Conservation (phyloP, 768 basidiomycete species). For the Pleurotus pulmonarius region DNA sequence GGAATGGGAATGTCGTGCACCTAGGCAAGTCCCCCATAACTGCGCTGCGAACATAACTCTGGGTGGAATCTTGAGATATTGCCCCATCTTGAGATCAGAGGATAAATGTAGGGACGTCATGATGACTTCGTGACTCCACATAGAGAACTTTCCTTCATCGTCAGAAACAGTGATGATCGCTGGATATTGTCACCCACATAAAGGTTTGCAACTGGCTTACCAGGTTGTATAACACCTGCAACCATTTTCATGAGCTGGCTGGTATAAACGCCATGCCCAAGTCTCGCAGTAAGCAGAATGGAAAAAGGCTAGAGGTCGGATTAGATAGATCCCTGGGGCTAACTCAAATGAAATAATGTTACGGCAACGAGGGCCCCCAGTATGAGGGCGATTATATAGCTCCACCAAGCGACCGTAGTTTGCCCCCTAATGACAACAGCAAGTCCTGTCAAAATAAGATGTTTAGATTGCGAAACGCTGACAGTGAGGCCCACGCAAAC, state of each 20-base stretch:
- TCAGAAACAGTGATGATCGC: not conserved
- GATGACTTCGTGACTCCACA: constrained; percentile 66
- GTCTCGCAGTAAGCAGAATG: constrained; percentile 47
- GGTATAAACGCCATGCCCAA: constrained; percentile 59
- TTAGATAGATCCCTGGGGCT: not conserved
- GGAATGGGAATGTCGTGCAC: not conserved
- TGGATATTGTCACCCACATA: constrained; percentile 37
- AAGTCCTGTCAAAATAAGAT: constrained; percentile 29
- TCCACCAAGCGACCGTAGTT: constrained; percentile 62
- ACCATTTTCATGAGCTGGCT: constrained; percentile 66
- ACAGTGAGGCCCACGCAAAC: constrained; percentile 24
- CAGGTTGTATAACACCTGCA: constrained; percentile 55
- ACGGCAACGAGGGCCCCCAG: constrained; percentile 43
- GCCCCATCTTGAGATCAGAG: constrained; percentile 67
- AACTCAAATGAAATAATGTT: constrained; percentile 2
- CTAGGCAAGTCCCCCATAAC: constrained; percentile 60
- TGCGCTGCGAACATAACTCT: constrained; percentile 64
- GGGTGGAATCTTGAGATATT: constrained; percentile 67
- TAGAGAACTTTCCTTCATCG: constrained; percentile 42
- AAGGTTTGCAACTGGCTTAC: constrained; percentile 65
- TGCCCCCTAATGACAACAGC: constrained; percentile 54
- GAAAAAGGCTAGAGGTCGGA: constrained; percentile 43
- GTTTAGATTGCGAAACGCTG: not conserved
- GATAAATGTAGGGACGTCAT: constrained; percentile 49
- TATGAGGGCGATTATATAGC: constrained; percentile 53